Conservation (phyloP, 1,284 basidiomycete species). For the Afroboletus lepidellus region DNA sequence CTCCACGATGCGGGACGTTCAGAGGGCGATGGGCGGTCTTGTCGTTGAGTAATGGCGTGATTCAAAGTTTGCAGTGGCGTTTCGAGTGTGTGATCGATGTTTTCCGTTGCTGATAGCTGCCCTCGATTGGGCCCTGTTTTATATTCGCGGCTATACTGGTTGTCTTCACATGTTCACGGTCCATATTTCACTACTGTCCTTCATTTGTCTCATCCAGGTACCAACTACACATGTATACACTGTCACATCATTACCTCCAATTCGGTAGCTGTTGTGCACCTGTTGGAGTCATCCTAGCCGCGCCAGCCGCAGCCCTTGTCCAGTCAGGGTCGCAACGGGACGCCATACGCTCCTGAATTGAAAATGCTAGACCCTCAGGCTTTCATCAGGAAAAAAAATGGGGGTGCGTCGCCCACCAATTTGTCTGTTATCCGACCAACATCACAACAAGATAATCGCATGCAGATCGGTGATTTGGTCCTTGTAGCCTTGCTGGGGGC, state of each 20-base stretch:
- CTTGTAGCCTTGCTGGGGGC: conserved; percentile 20
- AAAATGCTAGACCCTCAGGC: conserved; percentile 7
- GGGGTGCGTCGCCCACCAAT: conserved; percentile 10
- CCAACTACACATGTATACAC: conserved; percentile 25
- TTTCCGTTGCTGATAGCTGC: conserved; percentile 22
- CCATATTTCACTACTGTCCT: conserved; percentile 28
- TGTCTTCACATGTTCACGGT: conserved; percentile 17
- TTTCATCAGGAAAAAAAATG: conserved; percentile 5
- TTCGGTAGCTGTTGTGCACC: conserved; percentile 2
- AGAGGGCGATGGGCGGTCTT: conserved; percentile 74
- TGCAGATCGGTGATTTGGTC: conserved; percentile 10
- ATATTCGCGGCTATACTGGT: conserved; percentile 10
- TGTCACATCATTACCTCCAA: conserved; percentile 11
- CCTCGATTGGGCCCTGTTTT: conserved; percentile 15
- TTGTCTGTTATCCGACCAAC: conserved; percentile 10
- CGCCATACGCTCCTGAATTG: conserved; percentile 6
- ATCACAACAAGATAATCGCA: conserved; percentile 21
- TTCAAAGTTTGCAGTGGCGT: conserved; percentile 14
- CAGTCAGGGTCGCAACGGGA: conserved; percentile 15
- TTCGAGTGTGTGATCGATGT: conserved; percentile 23
- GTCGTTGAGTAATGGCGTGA: conserved; percentile 59
- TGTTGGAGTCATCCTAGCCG: neutral
- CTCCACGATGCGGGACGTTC: conserved; percentile 68
- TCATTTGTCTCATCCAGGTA: conserved; percentile 29
- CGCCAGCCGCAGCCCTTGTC: neutral